Evolutionary conservation across 495 filamentous ascomycete genomes (phyloP).

Genomic region (Pseudoneurospora amorphoporcata): DNA sequence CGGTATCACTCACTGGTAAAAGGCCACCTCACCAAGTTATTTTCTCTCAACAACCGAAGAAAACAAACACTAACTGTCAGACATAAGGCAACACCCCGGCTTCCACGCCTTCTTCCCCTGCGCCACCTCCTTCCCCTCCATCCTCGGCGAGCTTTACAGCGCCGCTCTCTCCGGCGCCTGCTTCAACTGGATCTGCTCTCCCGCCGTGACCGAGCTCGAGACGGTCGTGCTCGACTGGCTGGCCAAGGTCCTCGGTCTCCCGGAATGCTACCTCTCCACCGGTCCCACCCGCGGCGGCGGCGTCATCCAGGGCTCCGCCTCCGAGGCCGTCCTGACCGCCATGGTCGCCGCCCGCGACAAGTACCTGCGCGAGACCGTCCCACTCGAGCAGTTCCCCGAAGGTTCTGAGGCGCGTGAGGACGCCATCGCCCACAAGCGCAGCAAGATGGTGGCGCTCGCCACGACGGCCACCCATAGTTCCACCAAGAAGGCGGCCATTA

Average conservation of each 20-base stretch:
- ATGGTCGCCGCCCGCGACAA: conserved; percentile 87
- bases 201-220: conserved; percentile 92
- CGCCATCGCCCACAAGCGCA: conserved; percentile 52
- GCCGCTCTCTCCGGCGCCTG: conserved; percentile 80
- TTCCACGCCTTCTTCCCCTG: conserved; percentile 97
- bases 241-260: conserved; percentile 60
- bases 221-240: conserved; percentile 88
- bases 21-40: not conserved
- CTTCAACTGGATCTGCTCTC: conserved; percentile 96
- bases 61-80: not conserved
- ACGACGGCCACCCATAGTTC: conserved; percentile 73
- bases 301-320: conserved; percentile 90
- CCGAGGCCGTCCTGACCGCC: conserved; percentile 76
- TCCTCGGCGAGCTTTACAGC: conserved; percentile 89
- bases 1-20: conserved; percentile 86
- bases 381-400: conserved; percentile 41
- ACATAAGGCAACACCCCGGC: conserved; percentile 60
- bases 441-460: conserved; percentile 68
- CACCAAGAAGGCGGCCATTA: conserved; percentile 78
- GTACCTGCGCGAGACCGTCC: conserved; percentile 50
- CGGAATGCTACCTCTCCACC: conserved; percentile 65
- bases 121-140: conserved; percentile 68
- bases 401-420: conserved; percentile 52
- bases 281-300: conserved; percentile 68
- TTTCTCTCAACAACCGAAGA: not conserved